Base-by-base conservation (phyloP, 2,329 filamentous ascomycete genomes). In the Proliferodiscus dingleyae region DNA sequence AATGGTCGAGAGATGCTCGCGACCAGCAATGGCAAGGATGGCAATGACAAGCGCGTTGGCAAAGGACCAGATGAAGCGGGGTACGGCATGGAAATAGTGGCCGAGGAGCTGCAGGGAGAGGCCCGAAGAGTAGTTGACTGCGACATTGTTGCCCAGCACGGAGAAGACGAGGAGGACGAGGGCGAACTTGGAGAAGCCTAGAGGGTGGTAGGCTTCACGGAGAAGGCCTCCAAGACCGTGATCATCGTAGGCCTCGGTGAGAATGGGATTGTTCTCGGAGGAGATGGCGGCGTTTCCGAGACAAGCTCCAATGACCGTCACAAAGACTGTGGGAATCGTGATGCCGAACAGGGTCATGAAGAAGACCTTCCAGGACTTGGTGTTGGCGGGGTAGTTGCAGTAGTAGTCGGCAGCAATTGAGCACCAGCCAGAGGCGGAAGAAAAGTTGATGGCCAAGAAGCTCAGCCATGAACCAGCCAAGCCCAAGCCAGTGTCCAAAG, bases 201-300 rank as follows among this genome's bases (percentile, higher is more conserved):
- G 52, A 1, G 72, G 72, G 49, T 72, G 65, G 16, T 71, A 68
- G 55, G 70, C 65, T 33, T 66, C 63, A 19, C 68, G 61, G 48
- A 77, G 66, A 4, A 75, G 62, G 47, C 70, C 72, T 16, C 73
- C 72, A 1, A 76, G 63, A 10, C 69, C 69, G 36, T 72, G 62
- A 18, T 68, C 58, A 18, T 61, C 57, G 52, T 73, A 70, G 2
- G 66, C 64, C 2, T 62, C 55, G 22, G 63, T 55, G 59, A 68
- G 69, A 39, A 62, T 56, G 60, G 67, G 69, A 45, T 66, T 58
- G 50, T 60, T 51, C 24, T 60, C 61, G n/a, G 61, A 58, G 39
- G 61, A 52, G 45, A 66, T 51, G 3, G 65, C 67, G 13, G 62
- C 64, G 43, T 69, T 69, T 29, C 68, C 67, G 10, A 67, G 54